Percentiles rank a stretch among this genome's conserved stretches.
Conservation (phyloP, 192 early-diverging fungal genomes). For the Phycomyces nitens region DNA sequence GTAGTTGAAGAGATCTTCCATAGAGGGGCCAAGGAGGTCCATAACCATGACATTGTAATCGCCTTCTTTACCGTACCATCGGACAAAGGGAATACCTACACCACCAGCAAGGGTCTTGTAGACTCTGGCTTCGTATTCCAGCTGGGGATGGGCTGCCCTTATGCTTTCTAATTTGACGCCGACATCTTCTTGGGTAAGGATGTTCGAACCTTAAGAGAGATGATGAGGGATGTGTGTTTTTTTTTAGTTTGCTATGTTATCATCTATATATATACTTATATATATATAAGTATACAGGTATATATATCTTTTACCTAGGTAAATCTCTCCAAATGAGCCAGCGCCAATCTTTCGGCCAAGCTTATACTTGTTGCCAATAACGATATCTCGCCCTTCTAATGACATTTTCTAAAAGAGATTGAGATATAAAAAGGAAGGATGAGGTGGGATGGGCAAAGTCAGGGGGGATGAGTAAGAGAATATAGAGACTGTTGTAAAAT, state of each 20-base stretch:
- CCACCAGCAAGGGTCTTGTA: conserved; percentile 94
- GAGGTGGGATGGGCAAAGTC: not conserved
- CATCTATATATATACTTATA: no score
- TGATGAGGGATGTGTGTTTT: no score
- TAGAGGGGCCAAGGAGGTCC: conserved; percentile 82
- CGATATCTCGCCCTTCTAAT: conserved; percentile 44
- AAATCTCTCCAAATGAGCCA: conserved; percentile 98
- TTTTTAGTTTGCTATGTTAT: no score
- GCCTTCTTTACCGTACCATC: conserved; percentile 79
- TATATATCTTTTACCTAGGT: conserved; percentile 85
- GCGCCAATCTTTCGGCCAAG: conserved; percentile 95
- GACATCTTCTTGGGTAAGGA: conserved; percentile 91
- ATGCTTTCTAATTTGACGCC: conserved; percentile 95
- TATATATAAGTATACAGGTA: no score
- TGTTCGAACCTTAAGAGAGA: conserved; percentile 65
- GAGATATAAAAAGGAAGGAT: not conserved
- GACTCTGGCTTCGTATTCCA: conserved; percentile 96
- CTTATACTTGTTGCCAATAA: conserved; percentile 91
- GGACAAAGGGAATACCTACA: conserved; percentile 84
- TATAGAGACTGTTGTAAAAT: no score
- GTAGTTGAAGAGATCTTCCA: conserved; percentile 90
- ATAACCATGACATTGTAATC: conserved; percentile 87
- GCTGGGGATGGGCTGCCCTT: conserved; percentile 93
- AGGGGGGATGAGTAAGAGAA: no score
- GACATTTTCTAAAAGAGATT: not conserved